Evolutionary conservation across 177 flowering plant genomes (phyloP), one percentile per base, ranked within the genome.

Genomic region (Tripterygium wilfordii): DNA sequence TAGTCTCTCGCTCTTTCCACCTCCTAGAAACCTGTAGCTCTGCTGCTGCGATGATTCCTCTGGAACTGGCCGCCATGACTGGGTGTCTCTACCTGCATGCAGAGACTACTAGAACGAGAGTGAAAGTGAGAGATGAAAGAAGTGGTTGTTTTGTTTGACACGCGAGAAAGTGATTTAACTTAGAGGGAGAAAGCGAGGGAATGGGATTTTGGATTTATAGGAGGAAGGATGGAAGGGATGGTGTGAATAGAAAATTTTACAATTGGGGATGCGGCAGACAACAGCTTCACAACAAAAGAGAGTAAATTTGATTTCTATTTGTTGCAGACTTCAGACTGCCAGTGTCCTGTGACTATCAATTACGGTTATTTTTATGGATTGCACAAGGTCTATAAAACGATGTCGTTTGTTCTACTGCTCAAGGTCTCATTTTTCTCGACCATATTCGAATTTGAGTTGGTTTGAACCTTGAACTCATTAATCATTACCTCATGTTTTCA

Each of bases 261-360:
- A 64, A 64, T 36, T 46, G 43, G 51, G 62, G 72, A 58, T 68
- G 66, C 70, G 49, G 55, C 38, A 56, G 70, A 65, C 73, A 72
- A 68, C 61, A 49, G 63, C 73, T 62, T 68, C 39, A 15, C 13
- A 53, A 72, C 77, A 72, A 72, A 46, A 28, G 10, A 49, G n/a
- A 3, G 14, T 41, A 29, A 14, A 17, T 50, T 31, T 54, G 35
- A 42, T 28, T 62, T 45, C 45, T 43, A 52, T 47, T 21, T 26
- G 28, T 29, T 21, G 28, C 37, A 20, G n/a, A n/a, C n/a, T n/a
- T n/a, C n/a, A n/a, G n/a, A n/a, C n/a, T n/a, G n/a, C n/a, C n/a
- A n/a, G n/a, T n/a, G n/a, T n/a, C n/a, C n/a, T n/a, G n/a, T n/a
- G n/a, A n/a, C n/a, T n/a, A n/a, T n/a, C n/a, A n/a, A n/a, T n/a